Percentiles rank a stretch among this genome's conserved stretches.
These are phyloP conservation scores for Sporisorium scitamineum DNA, from an alignment of 1,284 basidiomycete species.

Conservation along the genomic window DNA sequence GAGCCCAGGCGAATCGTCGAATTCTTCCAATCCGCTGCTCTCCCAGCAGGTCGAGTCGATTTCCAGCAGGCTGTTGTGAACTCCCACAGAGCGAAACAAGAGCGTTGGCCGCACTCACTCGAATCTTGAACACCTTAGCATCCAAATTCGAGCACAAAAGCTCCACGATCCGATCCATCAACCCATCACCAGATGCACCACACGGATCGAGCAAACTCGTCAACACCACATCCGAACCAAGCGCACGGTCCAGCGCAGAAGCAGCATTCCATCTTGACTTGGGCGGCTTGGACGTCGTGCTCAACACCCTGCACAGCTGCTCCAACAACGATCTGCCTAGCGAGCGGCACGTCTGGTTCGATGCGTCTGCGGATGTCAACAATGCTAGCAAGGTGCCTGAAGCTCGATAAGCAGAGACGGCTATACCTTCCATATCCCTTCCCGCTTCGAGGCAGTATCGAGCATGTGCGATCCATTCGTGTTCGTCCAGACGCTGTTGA, in stretches of 20 bases:
- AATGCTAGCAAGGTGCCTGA: slow-evolving; percentile 32
- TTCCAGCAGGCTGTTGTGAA: neutral
- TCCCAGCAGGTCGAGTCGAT: slow-evolving; percentile 12
- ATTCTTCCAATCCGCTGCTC: slow-evolving; percentile 9
- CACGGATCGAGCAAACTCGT: neutral
- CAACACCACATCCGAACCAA: slow-evolving; percentile 18
- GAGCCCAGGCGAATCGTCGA: slow-evolving; percentile 5
- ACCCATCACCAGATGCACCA: neutral
- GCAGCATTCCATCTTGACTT: slow-evolving; percentile 49
- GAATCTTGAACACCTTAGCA: slow-evolving; percentile 40
- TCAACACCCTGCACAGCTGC: slow-evolving; percentile 28
- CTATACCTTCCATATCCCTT: slow-evolving; percentile 35
- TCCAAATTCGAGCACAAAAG: slow-evolving; percentile 19
- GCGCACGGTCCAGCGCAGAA: slow-evolving; percentile 33
- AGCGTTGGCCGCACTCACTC: slow-evolving; percentile 26
- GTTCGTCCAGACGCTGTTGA: neutral
- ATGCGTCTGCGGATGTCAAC: neutral
- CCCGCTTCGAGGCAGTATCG: slow-evolving; percentile 35
- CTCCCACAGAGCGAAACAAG: slow-evolving; percentile 17
- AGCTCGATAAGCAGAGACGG: slow-evolving; percentile 32
- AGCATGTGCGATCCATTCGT: slow-evolving; percentile 12
- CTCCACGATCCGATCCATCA: slow-evolving; percentile 18
- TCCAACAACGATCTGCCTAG: slow-evolving; percentile 12
- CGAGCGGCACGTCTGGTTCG: neutral
- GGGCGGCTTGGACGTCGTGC: slow-evolving; percentile 34